Percentiles rank a stretch among this genome's conserved stretches.
Conservation (phyloP, 2,329 filamentous ascomycete species). For the Pseudogymnoascus sp. region DNA sequence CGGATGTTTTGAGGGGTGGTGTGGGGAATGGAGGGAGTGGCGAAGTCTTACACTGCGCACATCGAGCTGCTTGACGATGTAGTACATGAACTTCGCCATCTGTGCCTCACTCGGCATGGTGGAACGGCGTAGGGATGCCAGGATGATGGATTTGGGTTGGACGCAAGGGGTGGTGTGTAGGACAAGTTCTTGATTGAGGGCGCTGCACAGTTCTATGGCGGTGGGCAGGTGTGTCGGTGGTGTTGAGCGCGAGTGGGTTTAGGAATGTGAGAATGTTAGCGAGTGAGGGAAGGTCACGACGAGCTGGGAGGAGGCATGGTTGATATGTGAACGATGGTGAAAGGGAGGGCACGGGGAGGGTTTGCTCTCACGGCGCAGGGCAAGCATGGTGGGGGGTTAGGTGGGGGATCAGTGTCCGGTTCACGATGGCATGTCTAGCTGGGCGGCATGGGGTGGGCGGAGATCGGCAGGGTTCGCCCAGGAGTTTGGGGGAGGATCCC, state of each 20-base stretch:
- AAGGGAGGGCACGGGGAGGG: neutral
- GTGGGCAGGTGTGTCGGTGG: neutral
- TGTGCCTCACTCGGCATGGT: slow-evolving; percentile 38
- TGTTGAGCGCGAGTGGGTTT: neutral
- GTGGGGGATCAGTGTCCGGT: neutral
- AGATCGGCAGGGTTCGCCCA: neutral
- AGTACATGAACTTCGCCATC: slow-evolving; percentile 44
- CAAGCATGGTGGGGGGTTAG: neutral
- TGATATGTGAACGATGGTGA: slow-evolving; percentile 8
- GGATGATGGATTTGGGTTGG: slow-evolving; percentile 12
- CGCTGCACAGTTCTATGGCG: neutral
- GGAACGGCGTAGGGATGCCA: slow-evolving; percentile 29
- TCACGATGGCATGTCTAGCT: slow-evolving; percentile 4
- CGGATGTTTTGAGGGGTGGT: neutral
- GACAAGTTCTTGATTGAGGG: neutral
- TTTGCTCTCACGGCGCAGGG: slow-evolving; percentile 1
- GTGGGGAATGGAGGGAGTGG: neutral
- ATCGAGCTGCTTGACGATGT: slow-evolving; percentile 46
- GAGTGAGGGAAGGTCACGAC: neutral
- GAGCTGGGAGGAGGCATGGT: neutral
- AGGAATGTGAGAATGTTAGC: neutral
- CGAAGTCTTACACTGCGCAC: slow-evolving; percentile 37
- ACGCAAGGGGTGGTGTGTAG: neutral
- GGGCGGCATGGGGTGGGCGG: neutral
- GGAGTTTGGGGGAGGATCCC: neutral